Conservation (phyloP, 2,329 filamentous ascomycete genomes). For the Colletotrichum musae region DNA sequence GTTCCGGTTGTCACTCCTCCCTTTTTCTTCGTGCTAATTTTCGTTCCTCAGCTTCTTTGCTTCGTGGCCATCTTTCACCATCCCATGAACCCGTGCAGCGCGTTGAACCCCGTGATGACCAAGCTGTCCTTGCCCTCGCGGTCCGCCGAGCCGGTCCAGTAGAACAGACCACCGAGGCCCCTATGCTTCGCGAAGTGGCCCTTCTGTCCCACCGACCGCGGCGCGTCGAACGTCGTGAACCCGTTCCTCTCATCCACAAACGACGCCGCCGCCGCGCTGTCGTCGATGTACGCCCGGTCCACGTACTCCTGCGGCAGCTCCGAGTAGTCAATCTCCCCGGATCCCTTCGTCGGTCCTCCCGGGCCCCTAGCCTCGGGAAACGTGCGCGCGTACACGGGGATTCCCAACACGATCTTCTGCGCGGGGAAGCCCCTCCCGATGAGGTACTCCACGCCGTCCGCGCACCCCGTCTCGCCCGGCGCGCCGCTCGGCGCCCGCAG, state of each 20-base stretch:
- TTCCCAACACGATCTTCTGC: conserved; percentile 72
- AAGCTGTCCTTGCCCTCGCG: conserved; percentile 67
- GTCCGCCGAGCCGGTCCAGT: conserved; percentile 78
- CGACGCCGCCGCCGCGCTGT: conserved; percentile 68
- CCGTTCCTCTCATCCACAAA: conserved; percentile 64
- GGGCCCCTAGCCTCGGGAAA: conserved; percentile 69
- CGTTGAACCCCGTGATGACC: conserved; percentile 71
- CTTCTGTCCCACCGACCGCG: conserved; percentile 72
- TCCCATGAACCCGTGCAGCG: conserved; percentile 50
- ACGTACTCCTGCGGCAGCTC: conserved; percentile 70
- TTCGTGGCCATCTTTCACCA: neutral
- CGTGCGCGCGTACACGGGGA: conserved; percentile 74
- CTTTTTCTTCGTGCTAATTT: neutral
- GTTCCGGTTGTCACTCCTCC: neutral
- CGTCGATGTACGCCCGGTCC: conserved; percentile 60
- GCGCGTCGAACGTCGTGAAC: conserved; percentile 76
- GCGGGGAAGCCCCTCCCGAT: conserved; percentile 66
- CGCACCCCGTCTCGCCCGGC: conserved; percentile 60
- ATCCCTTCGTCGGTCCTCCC: conserved; percentile 65
- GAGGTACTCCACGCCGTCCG: conserved; percentile 70
- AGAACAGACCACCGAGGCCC: conserved; percentile 75
- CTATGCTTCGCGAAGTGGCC: conserved; percentile 70
- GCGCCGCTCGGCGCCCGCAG: conserved; percentile 59
- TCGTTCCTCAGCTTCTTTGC: neutral
- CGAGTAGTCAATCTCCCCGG: conserved; percentile 73